A percentile compares a stretch with the other conserved stretches of the same genome.
phyloP scores from a whole-genome alignment of 2,329 filamentous ascomycete genomes.

The Boeremia exigua region DNA sequence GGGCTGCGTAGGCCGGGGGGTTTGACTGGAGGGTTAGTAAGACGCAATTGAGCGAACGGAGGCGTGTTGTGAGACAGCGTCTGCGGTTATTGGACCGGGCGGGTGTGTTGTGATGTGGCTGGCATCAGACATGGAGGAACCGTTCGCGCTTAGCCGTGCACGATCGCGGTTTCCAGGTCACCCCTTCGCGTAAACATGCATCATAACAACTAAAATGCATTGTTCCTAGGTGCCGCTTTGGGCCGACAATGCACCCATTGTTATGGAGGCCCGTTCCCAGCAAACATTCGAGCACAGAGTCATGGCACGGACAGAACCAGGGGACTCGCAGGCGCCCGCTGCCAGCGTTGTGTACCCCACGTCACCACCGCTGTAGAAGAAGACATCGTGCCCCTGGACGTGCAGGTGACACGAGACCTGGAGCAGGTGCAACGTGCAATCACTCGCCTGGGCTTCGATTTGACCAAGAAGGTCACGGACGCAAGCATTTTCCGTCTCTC shows the following conservation, averaged over 20 bases:
- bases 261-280: conserved; percentile 8
- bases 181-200: conserved; percentile 18
- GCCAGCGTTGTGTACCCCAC: conserved; percentile 1
- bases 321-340: not conserved
- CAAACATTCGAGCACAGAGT: not conserved
- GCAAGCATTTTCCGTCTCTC: not conserved
- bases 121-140: conserved; percentile 20
- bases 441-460: not conserved
- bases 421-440: conserved; percentile 1
- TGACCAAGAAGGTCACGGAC: not conserved
- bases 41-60: conserved; percentile 38
- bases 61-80: conserved; percentile 32
- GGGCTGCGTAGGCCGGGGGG: conserved; percentile 12
- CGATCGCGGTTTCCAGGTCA: conserved; percentile 20
- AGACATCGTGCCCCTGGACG: conserved; percentile 11
- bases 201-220: conserved; percentile 15
- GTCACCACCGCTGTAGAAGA: conserved; percentile 10
- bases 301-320: not conserved
- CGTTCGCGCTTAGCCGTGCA: conserved; percentile 21
- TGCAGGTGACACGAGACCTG: conserved; percentile 13
- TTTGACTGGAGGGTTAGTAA: conserved; percentile 18
- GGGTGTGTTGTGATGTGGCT: conserved; percentile 40
- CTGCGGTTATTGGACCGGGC: conserved; percentile 28
- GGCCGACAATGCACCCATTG: conserved; percentile 11
- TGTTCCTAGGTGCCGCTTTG: conserved; percentile 8